Percentiles rank a stretch among this genome's conserved stretches.
Evolutionary conservation across 345 rosid genomes (phyloP).

Genomic region (Rhodamnia argentea): DNA sequence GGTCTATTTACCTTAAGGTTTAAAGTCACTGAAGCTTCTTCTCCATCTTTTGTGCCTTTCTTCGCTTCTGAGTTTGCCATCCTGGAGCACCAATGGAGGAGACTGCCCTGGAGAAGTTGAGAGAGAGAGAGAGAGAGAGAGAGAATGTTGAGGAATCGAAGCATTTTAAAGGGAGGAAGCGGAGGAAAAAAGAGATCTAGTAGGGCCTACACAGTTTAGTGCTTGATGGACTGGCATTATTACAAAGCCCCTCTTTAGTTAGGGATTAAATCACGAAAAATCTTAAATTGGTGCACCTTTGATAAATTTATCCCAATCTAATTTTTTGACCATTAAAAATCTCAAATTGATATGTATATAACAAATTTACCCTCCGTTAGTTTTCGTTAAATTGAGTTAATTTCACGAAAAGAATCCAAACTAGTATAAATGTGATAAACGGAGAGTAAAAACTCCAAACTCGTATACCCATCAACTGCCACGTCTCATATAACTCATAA

Average conservation of each 20-base stretch:
- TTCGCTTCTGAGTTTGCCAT: slow-evolving; percentile 5
- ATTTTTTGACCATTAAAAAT: too few relatives aligned
- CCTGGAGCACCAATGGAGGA: not conserved
- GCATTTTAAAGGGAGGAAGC: not conserved
- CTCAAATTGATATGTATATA: too few relatives aligned
- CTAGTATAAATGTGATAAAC: too few relatives aligned
- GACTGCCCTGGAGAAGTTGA: not conserved
- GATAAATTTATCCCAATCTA: too few relatives aligned
- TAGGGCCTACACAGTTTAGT: not conserved
- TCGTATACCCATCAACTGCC: too few relatives aligned
- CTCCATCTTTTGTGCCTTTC: not conserved
- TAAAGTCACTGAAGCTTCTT: not conserved
- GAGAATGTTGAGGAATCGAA: not conserved
- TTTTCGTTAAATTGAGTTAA: too few relatives aligned
- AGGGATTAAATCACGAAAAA: too few relatives aligned
- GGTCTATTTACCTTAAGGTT: not conserved
- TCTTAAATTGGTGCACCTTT: rapidly evolving
- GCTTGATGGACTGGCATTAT: not conserved
- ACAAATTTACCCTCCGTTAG: too few relatives aligned
- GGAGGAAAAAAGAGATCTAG: not conserved
- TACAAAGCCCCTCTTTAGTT: not conserved
- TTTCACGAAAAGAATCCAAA: too few relatives aligned
- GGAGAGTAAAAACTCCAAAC: too few relatives aligned
- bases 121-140: not conserved
- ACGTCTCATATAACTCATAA: too few relatives aligned